Base-by-base conservation (phyloP, 2,329 filamentous ascomycete genomes). In the Nemania sp. region DNA sequence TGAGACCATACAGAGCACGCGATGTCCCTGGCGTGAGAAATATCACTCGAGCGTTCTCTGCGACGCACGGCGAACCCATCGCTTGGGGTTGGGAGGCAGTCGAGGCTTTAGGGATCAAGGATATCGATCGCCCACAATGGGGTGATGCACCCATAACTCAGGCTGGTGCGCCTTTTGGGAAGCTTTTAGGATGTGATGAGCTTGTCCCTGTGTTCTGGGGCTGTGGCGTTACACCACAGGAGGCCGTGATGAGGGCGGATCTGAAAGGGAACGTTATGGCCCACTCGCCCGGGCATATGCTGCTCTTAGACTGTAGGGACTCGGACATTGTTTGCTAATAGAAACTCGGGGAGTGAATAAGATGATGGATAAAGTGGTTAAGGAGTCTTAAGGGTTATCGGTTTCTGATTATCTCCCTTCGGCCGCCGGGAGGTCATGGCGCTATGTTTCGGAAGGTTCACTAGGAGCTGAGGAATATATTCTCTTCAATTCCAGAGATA, bases 171-270 rank as follows among this genome's bases (percentile, higher is more conserved):
- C 72, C 72, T 21, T 63, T 76, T 25, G 63, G 72, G 12, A 70
- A 73, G 25, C n/a, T 50, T 13, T 57, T 71, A 1, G 65, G 70
- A 15, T 73, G 71, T 13, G 74, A 78, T 13, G 76, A 80, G 2
- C 75, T 80, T 25, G 76, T 87, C 32, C 83, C 83, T 0, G 80
- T 86, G 3, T 86, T 86, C 64, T 84, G 86, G 85, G 87, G 84
- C 0, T 89, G 86, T 68, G 86, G 86, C 35, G 86, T 89, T 11
- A 89, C 87, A 39, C 86, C 87, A 1, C 86, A 89, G 68, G 82
- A 87, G 68, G 86, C 85, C 13, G 83, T 89, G 1, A 81, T 87
- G 78, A 77, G 76, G 58, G 83, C 84, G 5, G 74, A 71, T 7
- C 67, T 87, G 47, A 68, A 82, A 48, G 87, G 87, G 0, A 76